Conservation (phyloP, 2,329 filamentous ascomycete species). For the Diaporthe vaccinii region DNA sequence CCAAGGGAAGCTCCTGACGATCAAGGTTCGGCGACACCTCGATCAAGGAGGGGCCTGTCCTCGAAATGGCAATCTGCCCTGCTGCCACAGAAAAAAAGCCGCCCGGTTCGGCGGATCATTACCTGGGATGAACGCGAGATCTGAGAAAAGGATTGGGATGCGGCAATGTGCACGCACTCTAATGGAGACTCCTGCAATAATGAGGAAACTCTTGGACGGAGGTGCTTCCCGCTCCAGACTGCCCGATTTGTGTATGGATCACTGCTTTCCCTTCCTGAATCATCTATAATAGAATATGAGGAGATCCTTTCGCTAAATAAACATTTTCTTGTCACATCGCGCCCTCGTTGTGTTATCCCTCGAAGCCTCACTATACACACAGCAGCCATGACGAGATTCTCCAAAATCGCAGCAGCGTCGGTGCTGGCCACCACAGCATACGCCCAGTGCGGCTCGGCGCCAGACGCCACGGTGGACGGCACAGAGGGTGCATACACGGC, state of each 20-base stretch:
- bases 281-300: neutral
- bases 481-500: conserved; percentile 60
- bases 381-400: conserved; percentile 16
- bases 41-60: neutral
- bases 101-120: neutral
- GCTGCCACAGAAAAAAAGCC: neutral
- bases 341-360: neutral
- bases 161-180: conserved; percentile 17
- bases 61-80: conserved; percentile 15
- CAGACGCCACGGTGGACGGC: conserved; percentile 62
- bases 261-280: neutral
- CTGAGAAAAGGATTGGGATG: neutral
- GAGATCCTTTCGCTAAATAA: neutral
- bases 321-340: neutral
- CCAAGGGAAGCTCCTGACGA: conserved; percentile 28
- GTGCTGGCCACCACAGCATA: conserved; percentile 55
- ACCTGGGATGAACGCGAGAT: conserved; percentile 8
- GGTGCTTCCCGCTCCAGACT: neutral
- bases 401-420: conserved; percentile 11
- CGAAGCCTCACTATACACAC: neutral
- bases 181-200: conserved; percentile 26
- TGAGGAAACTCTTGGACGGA: conserved; percentile 12
- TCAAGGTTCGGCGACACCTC: conserved; percentile 16
- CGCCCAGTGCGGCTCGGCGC: conserved; percentile 64
- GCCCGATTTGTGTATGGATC: neutral